Base-by-base conservation (phyloP, 2,329 filamentous ascomycete genomes). In the Verticillium longisporum region DNA sequence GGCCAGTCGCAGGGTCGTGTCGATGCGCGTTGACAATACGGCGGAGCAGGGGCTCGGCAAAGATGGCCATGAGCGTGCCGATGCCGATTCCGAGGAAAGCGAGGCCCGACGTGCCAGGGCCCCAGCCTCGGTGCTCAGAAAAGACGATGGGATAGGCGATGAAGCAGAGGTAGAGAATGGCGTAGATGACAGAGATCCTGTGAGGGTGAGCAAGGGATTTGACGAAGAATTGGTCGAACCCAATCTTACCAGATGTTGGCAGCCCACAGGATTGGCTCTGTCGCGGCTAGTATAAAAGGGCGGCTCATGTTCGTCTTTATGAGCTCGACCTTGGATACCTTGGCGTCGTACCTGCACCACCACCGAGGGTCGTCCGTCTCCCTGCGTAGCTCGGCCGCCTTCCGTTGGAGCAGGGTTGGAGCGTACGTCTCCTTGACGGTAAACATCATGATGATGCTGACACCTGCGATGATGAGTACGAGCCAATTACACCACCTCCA, bases 401-500 rank as follows among this genome's bases (percentile, higher is more conserved):
- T 89, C 55, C 80, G 78, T 68, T 88, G 84, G 34, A 95, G 76
- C 31, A 95, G 81, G 0, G 80, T 80, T 1, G 91, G 91, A 0
- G 86, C 83, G 68, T 96, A 96, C 0, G 91, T 94, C 74, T 96
- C 92, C 63, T 83, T 83, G 56, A 90, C 78, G 1, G 83, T 78
- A 2, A 79, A 70, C 66, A 91, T 82, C 65, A 88, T 75, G 21
- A 82, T 63, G 61, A 87, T 83, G 0, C 85, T 85, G 0, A 82
- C 78, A 1, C 84, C 90, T 0, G 84, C 83, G 10, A 91, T 80
- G 58, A 96, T 93, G 68, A 94, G 75, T 9, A 88, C 83, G 21
- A 95, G 80, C 89, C 91, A 96, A 69, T 90, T 90, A 41, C 88
- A 88, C 91, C 92, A 97, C 34, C 92, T 78, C 93, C 93, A 97